Evolutionary conservation across 495 filamentous ascomycete species (phyloP).

Genomic region (Neurospora terricola): DNA sequence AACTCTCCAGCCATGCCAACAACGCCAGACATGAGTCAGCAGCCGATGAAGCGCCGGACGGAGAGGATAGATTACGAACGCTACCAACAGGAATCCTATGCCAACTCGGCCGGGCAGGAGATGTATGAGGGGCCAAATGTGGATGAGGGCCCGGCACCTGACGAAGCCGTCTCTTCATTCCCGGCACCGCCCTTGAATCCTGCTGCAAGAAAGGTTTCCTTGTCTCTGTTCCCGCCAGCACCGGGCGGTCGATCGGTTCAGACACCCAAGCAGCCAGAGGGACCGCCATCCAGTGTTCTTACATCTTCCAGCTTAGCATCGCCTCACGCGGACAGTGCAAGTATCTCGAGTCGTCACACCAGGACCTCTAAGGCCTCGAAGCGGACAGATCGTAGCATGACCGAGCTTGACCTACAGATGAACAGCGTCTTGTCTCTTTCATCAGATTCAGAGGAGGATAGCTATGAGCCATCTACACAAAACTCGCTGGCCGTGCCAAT

Average conservation of each 20-base stretch:
- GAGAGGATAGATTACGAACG: slow-evolving; percentile 34
- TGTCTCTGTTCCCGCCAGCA: slow-evolving; percentile 12
- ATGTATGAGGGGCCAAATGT: slow-evolving; percentile 1
- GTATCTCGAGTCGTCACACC: slow-evolving; percentile 40
- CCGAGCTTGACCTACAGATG: slow-evolving; percentile 34
- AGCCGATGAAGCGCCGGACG: slow-evolving; percentile 16
- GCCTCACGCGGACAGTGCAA: slow-evolving; percentile 29
- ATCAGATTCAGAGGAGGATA: slow-evolving; percentile 37
- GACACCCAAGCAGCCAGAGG: slow-evolving; percentile 11
- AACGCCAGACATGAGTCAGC: slow-evolving; percentile 18
- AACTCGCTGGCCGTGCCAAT: slow-evolving; percentile 14
- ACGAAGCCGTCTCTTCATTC: slow-evolving; percentile 3
- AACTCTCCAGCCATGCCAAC: slow-evolving; percentile 31
- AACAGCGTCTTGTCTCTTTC: slow-evolving; percentile 40
- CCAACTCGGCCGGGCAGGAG: slow-evolving; percentile 27
- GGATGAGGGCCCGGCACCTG: background rate
- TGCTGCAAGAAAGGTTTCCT: slow-evolving; percentile 2
- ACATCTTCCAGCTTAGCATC: slow-evolving; percentile 15
- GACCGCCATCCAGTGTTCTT: background rate
- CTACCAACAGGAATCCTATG: slow-evolving; percentile 41
- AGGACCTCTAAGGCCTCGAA: slow-evolving; percentile 40
- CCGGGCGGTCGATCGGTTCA: background rate
- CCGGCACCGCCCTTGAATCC: slow-evolving; percentile 5
- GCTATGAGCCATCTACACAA: slow-evolving; percentile 17
- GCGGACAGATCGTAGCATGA: slow-evolving; percentile 30